These are phyloP conservation scores for Saturnispora bothae DNA, from an alignment of 805 yeast genomes.

Conservation along the genomic window DNA sequence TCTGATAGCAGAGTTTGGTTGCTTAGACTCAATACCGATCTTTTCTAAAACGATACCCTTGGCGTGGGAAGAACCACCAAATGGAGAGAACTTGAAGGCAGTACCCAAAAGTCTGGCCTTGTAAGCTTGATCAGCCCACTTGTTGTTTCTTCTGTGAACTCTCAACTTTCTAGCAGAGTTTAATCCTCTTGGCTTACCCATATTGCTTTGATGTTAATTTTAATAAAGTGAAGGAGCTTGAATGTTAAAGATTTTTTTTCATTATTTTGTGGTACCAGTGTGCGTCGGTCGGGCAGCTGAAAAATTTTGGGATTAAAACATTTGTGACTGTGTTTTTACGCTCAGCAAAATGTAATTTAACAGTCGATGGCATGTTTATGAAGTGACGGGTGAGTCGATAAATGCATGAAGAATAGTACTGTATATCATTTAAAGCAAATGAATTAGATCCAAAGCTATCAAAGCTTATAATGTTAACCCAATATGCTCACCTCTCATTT, in stretches of 20 bases:
- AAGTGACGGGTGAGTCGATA: too few species aligned
- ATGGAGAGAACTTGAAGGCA: constrained; percentile 99
- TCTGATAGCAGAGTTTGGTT: constrained; percentile 99
- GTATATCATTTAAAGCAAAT: too few species aligned
- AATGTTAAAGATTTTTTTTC: not conserved
- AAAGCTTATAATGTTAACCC: too few species aligned
- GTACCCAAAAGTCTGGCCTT: constrained; percentile 99
- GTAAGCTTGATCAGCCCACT: constrained; percentile 99
- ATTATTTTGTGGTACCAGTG: not conserved
- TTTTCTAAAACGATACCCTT: constrained; percentile 99
- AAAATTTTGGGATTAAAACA: not conserved
- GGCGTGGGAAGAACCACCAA: constrained; percentile 99
- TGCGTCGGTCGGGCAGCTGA: not conserved
- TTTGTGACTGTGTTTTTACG: constrained; percentile 2
- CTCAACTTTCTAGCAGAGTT: constrained; percentile 99
- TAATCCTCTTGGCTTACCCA: constrained; percentile 99
- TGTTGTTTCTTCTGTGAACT: constrained; percentile 99
- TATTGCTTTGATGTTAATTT: constrained; percentile 2
- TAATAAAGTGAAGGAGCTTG: not conserved
- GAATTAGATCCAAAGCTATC: too few species aligned
- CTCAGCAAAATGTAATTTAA: constrained; percentile 2
- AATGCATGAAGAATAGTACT: too few species aligned
- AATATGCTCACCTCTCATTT: too few species aligned
- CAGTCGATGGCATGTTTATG: too few species aligned
- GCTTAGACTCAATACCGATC: constrained; percentile 99